Base-by-base conservation (phyloP, 2,329 filamentous ascomycete species). In the Penicillium sp. region DNA sequence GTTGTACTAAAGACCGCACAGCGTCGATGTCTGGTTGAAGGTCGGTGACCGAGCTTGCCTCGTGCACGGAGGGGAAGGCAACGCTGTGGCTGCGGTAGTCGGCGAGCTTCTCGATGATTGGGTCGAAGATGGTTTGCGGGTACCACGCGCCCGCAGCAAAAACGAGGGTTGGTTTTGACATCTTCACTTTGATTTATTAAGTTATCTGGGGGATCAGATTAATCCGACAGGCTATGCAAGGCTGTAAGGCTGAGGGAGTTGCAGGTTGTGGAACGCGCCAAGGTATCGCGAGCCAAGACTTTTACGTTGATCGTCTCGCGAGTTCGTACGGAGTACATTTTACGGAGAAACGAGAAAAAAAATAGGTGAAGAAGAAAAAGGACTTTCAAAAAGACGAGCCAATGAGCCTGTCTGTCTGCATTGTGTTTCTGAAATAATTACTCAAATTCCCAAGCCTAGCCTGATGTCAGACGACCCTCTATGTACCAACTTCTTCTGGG, bases 121-220 rank as follows among this genome's bases (percentile, higher is more conserved):
- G 63, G 40, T 63, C 54, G 51, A 70, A 72, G 4, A 66, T 60
- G 1, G 66, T 66, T 27, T 64, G 47, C 7, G 69, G 67, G 55
- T 67, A 70, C 69, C 69, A 71, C 43, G 69, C 69, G 24, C 69
- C 69, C 3, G 69, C 67, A 27, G 60, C 58, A 51, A 71, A 63
- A 54, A 71, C 63, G 5, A 71, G 55, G 29, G 62, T 65, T 5
- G 68, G 67, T 38, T 69, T 69, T 7, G 61, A 57, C 62, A 66
- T 57, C 24, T n/a, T 50, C 40, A 5, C 3, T 16, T 10, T 6
- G 3, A 10, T 38, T 24, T 14, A 10, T 31, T 7, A n/a, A 21
- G 16, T 34, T 5, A 40, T 10, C 9, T 27, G 16, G 6, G 31
- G 13, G 22, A 14, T 21, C 34, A 36, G 13, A 36, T n/a, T 7